Percentiles rank a stretch among this genome's conserved stretches.
These are phyloP conservation scores for Syzygium aqueum DNA, from an alignment of 345 rosid genomes.

Conservation along the genomic window DNA sequence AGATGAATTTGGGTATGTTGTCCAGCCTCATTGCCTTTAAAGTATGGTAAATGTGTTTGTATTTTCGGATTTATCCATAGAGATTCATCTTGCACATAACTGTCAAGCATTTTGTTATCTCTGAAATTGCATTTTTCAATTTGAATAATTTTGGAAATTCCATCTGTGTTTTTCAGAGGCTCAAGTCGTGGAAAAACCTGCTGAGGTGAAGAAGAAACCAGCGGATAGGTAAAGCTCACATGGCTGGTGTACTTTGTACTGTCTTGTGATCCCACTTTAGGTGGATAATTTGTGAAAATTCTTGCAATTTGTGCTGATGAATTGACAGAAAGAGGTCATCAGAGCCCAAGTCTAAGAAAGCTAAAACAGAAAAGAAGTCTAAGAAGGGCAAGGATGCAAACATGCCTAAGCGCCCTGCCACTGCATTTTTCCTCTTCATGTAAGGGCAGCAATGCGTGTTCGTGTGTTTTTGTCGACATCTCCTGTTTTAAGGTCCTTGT, in stretches of 20 bases:
- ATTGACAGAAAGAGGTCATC: conserved; percentile 53
- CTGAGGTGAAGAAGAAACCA: conserved; percentile 58
- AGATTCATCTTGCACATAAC: background rate
- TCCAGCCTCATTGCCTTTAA: background rate
- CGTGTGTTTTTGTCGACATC: background rate
- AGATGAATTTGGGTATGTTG: conserved; percentile 58
- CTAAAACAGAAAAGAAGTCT: conserved; percentile 35
- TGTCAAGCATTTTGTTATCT: background rate
- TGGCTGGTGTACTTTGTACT: background rate
- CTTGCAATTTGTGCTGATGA: background rate
- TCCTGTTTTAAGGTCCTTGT: too few species aligned
- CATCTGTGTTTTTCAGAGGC: conserved; percentile 31
- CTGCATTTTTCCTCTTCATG: conserved; percentile 90
- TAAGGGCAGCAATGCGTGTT: conserved; percentile 1
- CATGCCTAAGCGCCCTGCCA: conserved; percentile 67
- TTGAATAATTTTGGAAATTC: background rate
- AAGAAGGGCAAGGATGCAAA: conserved; percentile 40
- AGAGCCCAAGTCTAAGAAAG: conserved; percentile 67
- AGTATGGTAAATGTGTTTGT: too few species aligned
- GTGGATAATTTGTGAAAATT: background rate
- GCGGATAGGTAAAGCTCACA: conserved; percentile 41
- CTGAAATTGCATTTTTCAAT: background rate
- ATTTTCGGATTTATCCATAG: background rate
- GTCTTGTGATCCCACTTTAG: background rate
- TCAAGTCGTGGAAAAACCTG: conserved; percentile 56